Conservation (phyloP, 495 filamentous ascomycete species). For the Hypoxylon trugodes region DNA sequence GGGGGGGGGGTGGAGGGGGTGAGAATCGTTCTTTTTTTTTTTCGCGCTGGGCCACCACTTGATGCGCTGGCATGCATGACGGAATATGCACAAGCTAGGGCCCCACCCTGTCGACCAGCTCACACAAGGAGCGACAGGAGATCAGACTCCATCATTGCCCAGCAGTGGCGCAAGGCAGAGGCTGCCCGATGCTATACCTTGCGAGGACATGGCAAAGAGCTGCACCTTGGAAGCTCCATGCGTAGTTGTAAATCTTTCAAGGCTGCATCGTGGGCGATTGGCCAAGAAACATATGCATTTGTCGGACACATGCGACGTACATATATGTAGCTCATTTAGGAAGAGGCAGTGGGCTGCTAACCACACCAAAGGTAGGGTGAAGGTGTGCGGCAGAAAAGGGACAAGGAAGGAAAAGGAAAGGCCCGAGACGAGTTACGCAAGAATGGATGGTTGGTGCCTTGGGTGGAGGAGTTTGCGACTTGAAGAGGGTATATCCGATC, state of each 20-base stretch:
- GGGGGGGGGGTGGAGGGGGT: conserved; percentile 48
- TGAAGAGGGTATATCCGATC: conserved; percentile 43
- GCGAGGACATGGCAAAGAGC: conserved; percentile 14
- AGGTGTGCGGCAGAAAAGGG: conserved; percentile 46
- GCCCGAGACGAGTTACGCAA: conserved; percentile 47
- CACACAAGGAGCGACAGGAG: conserved; percentile 41
- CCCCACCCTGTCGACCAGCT: conserved; percentile 55
- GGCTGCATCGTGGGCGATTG: conserved; percentile 44
- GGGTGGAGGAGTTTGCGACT: conserved; percentile 45
- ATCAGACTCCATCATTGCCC: conserved; percentile 43
- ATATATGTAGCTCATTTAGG: conserved; percentile 43
- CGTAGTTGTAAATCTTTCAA: conserved; percentile 33
- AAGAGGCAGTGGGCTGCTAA: conserved; percentile 33
- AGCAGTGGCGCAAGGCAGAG: conserved; percentile 48
- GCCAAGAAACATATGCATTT: conserved; percentile 41
- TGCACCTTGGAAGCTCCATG: conserved; percentile 34
- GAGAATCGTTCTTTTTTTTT: conserved; percentile 46
- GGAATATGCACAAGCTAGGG: conserved; percentile 62
- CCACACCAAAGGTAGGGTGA: conserved; percentile 34
- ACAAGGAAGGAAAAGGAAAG: conserved; percentile 47
- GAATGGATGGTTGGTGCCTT: conserved; percentile 44
- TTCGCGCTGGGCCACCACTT: conserved; percentile 59
- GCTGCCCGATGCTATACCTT: conserved; percentile 44
- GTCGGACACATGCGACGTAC: conserved; percentile 41
- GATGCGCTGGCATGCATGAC: conserved; percentile 68